Evolutionary conservation across 306 rosid species (phyloP).

Genomic region (Cercis canadensis): DNA sequence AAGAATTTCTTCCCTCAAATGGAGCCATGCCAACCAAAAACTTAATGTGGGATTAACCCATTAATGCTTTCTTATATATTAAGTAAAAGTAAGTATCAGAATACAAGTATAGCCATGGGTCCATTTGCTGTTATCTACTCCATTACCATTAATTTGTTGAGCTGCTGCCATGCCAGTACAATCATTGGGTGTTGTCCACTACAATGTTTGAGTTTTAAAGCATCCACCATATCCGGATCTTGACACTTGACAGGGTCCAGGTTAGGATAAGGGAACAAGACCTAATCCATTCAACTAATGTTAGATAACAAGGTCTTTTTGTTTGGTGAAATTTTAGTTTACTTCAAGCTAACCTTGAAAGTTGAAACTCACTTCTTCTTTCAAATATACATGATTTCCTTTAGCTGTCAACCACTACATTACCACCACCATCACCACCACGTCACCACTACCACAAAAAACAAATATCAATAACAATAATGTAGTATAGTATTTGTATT

Average conservation of each 20-base stretch:
- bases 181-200: conserved; percentile 15
- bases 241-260: conserved; percentile 19
- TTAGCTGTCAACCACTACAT: conserved; percentile 38
- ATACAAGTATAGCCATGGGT: too few relatives aligned
- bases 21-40: too few relatives aligned
- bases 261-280: conserved; percentile 28
- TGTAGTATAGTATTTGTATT: conserved; percentile 2
- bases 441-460: too few relatives aligned
- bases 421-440: not conserved
- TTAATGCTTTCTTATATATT: too few relatives aligned
- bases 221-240: conserved; percentile 13
- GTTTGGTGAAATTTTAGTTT: conserved; percentile 46
- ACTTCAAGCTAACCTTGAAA: conserved; percentile 33
- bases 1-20: too few relatives aligned
- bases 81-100: too few relatives aligned
- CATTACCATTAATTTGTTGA: conserved; percentile 39
- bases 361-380: conserved; percentile 18
- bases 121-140: conserved; percentile 27
- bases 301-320: conserved; percentile 29
- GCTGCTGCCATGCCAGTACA: conserved; percentile 32
- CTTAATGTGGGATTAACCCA: too few relatives aligned
- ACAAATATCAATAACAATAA: not conserved
- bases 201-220: conserved; percentile 20
- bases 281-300: conserved; percentile 31
- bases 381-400: not conserved